These are phyloP conservation scores for Myxozyma mucilagina DNA, from an alignment of 805 yeast species.

Conservation along the genomic window DNA sequence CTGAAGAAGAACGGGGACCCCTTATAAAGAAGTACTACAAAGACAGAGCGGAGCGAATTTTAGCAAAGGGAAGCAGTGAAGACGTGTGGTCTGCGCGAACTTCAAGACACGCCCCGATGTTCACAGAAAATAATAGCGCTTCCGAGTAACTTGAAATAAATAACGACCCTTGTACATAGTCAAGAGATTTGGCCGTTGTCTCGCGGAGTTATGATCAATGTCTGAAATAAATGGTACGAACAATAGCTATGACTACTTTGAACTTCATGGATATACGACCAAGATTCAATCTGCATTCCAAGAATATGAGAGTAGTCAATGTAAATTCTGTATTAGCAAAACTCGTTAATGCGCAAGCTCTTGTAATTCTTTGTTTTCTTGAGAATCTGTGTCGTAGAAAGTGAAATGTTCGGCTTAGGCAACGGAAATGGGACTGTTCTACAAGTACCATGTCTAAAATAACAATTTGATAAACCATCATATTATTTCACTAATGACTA, in stretches of 20 bases:
- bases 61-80: conserved; percentile 70
- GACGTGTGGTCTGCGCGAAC: conserved; percentile 65
- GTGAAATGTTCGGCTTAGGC: neutral
- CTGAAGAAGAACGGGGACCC: conserved; percentile 52
- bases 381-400: neutral
- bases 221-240: neutral
- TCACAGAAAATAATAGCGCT: neutral
- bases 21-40: conserved; percentile 71
- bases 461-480: too few species aligned
- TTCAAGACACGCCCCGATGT: conserved; percentile 9
- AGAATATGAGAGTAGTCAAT: neutral
- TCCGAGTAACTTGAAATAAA: neutral
- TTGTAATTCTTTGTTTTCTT: neutral
- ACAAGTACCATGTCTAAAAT: too few species aligned
- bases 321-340: neutral
- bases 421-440: neutral
- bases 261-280: too few species aligned
- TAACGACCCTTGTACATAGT: neutral
- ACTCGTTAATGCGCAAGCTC: neutral
- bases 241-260: too few species aligned
- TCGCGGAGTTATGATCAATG: neutral
- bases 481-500: too few species aligned
- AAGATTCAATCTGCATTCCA: too few species aligned
- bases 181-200: neutral
- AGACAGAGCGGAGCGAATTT: conserved; percentile 57